Evolutionary conservation across 1,284 basidiomycete genomes (phyloP).

Genomic region (Mycena citricolor): DNA sequence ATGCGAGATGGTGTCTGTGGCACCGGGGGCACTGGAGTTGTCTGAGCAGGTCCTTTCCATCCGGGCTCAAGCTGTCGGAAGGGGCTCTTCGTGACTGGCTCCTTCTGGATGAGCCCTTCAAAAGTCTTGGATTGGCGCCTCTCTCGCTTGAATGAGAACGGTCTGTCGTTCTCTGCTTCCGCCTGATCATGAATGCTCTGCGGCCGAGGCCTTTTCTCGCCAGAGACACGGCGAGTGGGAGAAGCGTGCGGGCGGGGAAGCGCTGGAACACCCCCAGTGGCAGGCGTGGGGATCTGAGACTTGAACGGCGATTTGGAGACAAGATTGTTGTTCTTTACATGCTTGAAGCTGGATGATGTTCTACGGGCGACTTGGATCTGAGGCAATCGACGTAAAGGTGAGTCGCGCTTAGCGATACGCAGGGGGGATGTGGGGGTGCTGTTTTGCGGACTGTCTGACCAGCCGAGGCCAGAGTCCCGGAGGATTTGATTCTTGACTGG

Average conservation of each 20-base stretch:
- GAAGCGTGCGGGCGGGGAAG: slow-evolving; percentile 35
- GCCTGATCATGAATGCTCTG: slow-evolving; percentile 65
- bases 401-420: slow-evolving; percentile 70
- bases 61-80: slow-evolving; percentile 48
- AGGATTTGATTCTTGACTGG: slow-evolving; percentile 61
- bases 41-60: slow-evolving; percentile 16
- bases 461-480: slow-evolving; percentile 58
- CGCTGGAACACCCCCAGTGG: slow-evolving; percentile 39
- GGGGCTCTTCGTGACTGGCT: slow-evolving; percentile 85
- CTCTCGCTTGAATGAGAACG: slow-evolving; percentile 69
- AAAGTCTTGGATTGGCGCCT: slow-evolving; percentile 75
- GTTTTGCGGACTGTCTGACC: slow-evolving; percentile 39
- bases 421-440: slow-evolving; percentile 58
- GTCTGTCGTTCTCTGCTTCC: slow-evolving; percentile 69
- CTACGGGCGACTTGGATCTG: slow-evolving; percentile 61
- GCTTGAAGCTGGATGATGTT: slow-evolving; percentile 80
- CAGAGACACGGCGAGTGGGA: slow-evolving; percentile 59
- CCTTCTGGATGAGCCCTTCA: slow-evolving; percentile 71
- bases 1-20: slow-evolving; percentile 29
- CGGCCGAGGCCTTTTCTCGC: slow-evolving; percentile 71
- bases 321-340: slow-evolving; percentile 77
- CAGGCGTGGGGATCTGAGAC: slow-evolving; percentile 51
- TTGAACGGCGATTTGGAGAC: slow-evolving; percentile 92
- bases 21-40: slow-evolving; percentile 18
- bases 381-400: slow-evolving; percentile 34